These are phyloP conservation scores for Tylopilus sp. DNA, from an alignment of 768 basidiomycete genomes.

Conservation along the genomic window DNA sequence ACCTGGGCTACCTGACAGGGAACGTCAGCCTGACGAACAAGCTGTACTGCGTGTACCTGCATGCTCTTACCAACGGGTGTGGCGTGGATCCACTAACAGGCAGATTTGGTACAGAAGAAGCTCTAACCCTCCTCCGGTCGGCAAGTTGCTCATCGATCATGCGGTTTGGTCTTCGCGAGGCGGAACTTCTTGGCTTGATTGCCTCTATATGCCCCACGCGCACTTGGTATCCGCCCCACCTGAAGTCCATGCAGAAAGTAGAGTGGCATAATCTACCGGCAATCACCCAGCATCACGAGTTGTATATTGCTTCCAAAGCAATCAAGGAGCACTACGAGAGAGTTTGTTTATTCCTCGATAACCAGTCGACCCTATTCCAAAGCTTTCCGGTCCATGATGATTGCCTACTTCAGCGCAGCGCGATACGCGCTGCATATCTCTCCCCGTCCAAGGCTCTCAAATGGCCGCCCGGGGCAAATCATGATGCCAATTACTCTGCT, in stretches of 20 bases:
- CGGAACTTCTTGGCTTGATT: constrained; percentile 31
- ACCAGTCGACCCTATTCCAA: neutral
- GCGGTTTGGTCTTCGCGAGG: constrained; percentile 28
- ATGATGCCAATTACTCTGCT: constrained; percentile 10
- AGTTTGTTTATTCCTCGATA: constrained; percentile 13
- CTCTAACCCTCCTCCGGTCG: constrained; percentile 37
- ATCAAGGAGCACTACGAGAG: constrained; percentile 25
- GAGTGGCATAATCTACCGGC: constrained; percentile 25
- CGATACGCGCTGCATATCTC: constrained; percentile 9
- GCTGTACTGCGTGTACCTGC: constrained; percentile 42
- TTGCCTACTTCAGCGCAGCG: constrained; percentile 18
- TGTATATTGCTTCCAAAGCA: constrained; percentile 20
- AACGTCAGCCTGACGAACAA: constrained; percentile 25
- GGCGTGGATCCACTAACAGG: constrained; percentile 43
- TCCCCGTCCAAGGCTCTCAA: constrained; percentile 7
- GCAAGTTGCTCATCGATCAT: constrained; percentile 40
- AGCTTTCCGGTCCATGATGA: constrained; percentile 6
- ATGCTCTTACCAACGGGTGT: constrained; percentile 43
- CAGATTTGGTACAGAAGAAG: constrained; percentile 43
- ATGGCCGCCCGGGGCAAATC: neutral
- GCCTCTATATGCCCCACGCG: constrained; percentile 36
- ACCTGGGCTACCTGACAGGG: too few relatives aligned
- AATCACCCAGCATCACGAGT: constrained; percentile 31
- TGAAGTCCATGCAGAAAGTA: constrained; percentile 40
- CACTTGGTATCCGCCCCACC: constrained; percentile 37